A percentile compares a stretch with the other conserved stretches of the same genome.
phyloP scores from a whole-genome alignment of 1,139 yeast genomes.

The Diutina rugosa region DNA sequence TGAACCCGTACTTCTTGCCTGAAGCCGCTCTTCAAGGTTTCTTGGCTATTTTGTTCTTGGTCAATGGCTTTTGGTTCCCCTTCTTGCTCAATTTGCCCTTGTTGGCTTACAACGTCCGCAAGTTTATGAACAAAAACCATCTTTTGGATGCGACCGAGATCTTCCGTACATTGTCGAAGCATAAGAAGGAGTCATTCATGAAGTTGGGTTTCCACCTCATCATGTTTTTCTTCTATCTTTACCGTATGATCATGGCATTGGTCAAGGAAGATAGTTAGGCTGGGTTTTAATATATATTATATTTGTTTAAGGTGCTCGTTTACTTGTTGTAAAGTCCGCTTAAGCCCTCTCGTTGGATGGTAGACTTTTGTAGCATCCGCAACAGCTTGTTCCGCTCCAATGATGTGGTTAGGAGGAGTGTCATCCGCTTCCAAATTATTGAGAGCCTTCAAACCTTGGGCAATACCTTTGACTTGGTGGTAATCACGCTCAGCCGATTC shows the following conservation, averaged over 20 bases:
- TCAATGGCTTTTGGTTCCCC: conserved; percentile 91
- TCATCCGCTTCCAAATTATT: not conserved
- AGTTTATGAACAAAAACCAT: conserved; percentile 64
- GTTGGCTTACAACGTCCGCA: conserved; percentile 69
- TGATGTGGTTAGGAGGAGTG: not conserved
- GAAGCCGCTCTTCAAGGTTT: conserved; percentile 81
- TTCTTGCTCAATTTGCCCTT: conserved; percentile 80
- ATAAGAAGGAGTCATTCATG: conserved; percentile 83
- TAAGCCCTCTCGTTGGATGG: not conserved
- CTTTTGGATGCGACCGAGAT: conserved; percentile 95
- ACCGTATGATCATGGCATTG: conserved; percentile 93
- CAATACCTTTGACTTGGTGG: not conserved
- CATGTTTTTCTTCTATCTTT: conserved; percentile 90
- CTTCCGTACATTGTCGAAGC: conserved; percentile 84
- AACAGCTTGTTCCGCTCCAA: not conserved
- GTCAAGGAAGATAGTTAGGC: conserved; percentile 46
- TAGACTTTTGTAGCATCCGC: not conserved
- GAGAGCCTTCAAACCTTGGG: not conserved
- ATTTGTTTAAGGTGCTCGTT: not conserved
- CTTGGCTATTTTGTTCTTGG: conserved; percentile 54
- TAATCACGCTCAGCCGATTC: not conserved
- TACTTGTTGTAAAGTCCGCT: not conserved
- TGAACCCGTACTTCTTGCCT: conserved; percentile 82
- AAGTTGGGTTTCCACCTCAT: conserved; percentile 86
- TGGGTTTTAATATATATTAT: not conserved